Evolutionary conservation across 345 rosid species (phyloP), one percentile per base, ranked within the genome.

Genomic region (Linum trigynum): DNA sequence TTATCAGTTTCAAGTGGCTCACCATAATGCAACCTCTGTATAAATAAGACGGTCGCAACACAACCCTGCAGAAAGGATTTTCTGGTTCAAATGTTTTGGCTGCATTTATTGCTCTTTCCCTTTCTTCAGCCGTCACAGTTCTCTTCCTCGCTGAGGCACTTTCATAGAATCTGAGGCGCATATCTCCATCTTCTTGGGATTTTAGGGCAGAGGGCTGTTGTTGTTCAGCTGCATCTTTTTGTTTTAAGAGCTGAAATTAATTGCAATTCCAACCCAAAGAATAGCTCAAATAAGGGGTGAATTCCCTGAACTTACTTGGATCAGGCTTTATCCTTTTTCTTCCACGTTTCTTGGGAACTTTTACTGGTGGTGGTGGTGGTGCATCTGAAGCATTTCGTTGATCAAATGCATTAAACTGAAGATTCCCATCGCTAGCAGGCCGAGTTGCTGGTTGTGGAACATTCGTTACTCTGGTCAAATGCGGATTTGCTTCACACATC

Each of bases 1-100:
- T 36, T 4, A 55, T 17, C 23, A 5, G 23, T 35, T 55, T 8
- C 7, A 7, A 71, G 40, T 32, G 65, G 66, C 82, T 80, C 75
- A 91, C 97, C 97, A 91, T 82, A 43, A 86, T 86, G 71, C 95
- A 88, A 61, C 90, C 88, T 74, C 89, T 77, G 75, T 85, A 86
- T 48, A 91, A 65, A 73, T 88, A 88, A 10, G 96, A 91, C 59
- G 97, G 97, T 67, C 92, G 80, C 59, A 91, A 74, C 69, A 86
- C 89, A 56, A 91, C 96, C 82, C 92, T 82, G 65, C 90, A 91
- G 79, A 86, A 88, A 69, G 92, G 92, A 72, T 84, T 83, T 11
- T 75, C 60, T n/a, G 96, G 92, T 71, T 82, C 89, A 59, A 88
- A 91, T n/a, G 85, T 70, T 79, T 88, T 85, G 17, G 96, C 89